Evolutionary conservation across 2,329 filamentous ascomycete genomes (phyloP).

Genomic region (Knoxdaviesia capensis): DNA sequence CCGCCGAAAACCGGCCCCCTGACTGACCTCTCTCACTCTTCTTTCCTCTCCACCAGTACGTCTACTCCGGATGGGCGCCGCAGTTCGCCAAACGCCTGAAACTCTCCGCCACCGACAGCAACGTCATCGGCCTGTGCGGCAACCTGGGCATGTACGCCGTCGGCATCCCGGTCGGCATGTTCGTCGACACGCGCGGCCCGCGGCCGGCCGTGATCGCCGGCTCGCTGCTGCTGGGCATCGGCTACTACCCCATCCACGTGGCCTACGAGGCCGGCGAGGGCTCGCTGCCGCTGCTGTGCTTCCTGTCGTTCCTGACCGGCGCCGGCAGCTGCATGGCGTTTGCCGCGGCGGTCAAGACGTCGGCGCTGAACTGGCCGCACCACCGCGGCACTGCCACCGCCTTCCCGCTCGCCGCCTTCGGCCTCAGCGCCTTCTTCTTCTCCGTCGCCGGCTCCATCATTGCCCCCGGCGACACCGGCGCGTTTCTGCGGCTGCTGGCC

Average conservation of each 20-base stretch:
- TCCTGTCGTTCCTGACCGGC: slow-evolving; percentile 73
- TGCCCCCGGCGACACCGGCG: slow-evolving; percentile 66
- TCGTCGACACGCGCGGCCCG: slow-evolving; percentile 69
- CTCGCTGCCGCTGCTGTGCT: slow-evolving; percentile 43
- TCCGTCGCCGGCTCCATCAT: slow-evolving; percentile 56
- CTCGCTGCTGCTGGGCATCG: slow-evolving; percentile 48
- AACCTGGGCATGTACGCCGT: slow-evolving; percentile 87
- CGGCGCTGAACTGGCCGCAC: slow-evolving; percentile 77
- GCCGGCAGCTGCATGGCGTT: slow-evolving; percentile 86
- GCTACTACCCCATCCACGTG: slow-evolving; percentile 70
- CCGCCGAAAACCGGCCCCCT: background rate
- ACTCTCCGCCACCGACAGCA: slow-evolving; percentile 80
- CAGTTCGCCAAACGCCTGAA: slow-evolving; percentile 78
- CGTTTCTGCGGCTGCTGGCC: slow-evolving; percentile 63
- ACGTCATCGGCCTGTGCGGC: slow-evolving; percentile 71
- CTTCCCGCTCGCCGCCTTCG: slow-evolving; percentile 82
- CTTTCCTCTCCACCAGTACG: slow-evolving; percentile 43
- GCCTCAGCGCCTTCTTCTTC: slow-evolving; percentile 92
- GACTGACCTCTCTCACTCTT: slow-evolving; percentile 1
- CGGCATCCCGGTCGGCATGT: slow-evolving; percentile 73
- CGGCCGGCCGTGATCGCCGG: slow-evolving; percentile 61
- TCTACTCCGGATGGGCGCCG: slow-evolving; percentile 93
- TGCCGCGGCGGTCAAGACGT: slow-evolving; percentile 65
- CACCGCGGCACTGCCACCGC: slow-evolving; percentile 87
- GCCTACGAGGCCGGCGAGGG: slow-evolving; percentile 53